Evolutionary conservation across 176 grass and related monocot genomes (phyloP), one percentile per base, ranked within the genome.

Genomic region (Musa itinerans): DNA sequence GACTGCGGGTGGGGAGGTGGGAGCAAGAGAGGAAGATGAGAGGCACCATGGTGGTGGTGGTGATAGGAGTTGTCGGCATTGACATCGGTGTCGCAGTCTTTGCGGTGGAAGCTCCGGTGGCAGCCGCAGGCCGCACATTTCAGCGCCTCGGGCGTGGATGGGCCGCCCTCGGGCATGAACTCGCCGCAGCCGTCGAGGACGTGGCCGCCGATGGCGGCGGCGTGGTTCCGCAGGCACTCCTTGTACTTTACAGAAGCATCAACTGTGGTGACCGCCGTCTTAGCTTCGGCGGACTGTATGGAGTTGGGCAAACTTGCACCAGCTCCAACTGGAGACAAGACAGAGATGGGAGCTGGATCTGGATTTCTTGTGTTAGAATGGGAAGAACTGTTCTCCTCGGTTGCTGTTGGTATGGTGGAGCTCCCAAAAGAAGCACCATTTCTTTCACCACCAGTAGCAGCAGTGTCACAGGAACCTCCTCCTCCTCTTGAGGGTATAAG

Each of bases 151-250:
- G 88, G 88, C 54, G 88, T 84, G 50, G 86, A 84, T 0, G 86
- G 81, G 21, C 81, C 80, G 5, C 89, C 89, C 2, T 74, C 81
- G 1, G 92, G 84, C 89, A 96, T 89, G 89, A 96, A 96, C 84
- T 96, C 89, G 16, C 86, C 92, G 62, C 92, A 96, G 34, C 92
- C 92, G 75, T 92, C 92, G 15, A 84, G 83, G 8, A 89, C 84
- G 52, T 80, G 89, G 53, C 92, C 92, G 69, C 92, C 92, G 48
- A 89, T 92, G 53, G 86, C 74, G 11, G 89, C 89, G 73, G 92
- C 92, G 79, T 96, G 92, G 86, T 96, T 96, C 79, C 88, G 91
- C 10, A 92, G 84, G 86, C 92, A 96, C 76, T 92, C 89, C 27
- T 82, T 77, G 86, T 96, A 96, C 80, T 81, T 87, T 2, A 12